These are phyloP conservation scores for Euphorbia pulcherrima DNA, from an alignment of 345 rosid genomes.

Conservation along the genomic window DNA sequence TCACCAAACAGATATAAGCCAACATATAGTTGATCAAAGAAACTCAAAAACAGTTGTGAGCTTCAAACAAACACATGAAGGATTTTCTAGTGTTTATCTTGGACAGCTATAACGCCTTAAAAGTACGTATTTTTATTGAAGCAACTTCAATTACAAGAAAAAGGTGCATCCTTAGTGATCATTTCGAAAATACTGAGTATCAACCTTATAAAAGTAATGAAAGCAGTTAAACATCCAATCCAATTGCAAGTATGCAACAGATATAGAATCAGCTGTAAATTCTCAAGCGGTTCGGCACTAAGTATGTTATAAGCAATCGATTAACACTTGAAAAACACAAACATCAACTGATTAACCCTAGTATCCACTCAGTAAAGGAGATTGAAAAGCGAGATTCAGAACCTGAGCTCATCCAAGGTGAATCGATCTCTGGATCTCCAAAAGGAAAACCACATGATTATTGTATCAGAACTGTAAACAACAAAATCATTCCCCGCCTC, in stretches of 20 bases:
- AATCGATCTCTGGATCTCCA: constrained; percentile 94
- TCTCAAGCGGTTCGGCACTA: not conserved
- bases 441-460: constrained; percentile 83
- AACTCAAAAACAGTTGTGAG: not conserved
- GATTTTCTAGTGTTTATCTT: not conserved
- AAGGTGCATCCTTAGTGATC: not conserved
- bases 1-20: not conserved
- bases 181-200: not conserved
- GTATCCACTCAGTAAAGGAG: no score
- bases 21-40: not conserved
- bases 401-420: constrained; percentile 95
- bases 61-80: not conserved
- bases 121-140: not conserved
- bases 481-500: constrained; percentile 26
- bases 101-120: not conserved
- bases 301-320: not conserved
- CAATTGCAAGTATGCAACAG: not conserved
- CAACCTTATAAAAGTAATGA: not conserved
- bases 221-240: not conserved
- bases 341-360: no score
- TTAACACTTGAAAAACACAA: not conserved
- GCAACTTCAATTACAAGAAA: not conserved
- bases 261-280: not conserved
- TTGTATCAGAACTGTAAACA: constrained; percentile 29
- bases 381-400: constrained; percentile 3